Evolutionary conservation across 2,329 filamentous ascomycete species (phyloP).

Genomic region (Pyricularia pennisetigena): DNA sequence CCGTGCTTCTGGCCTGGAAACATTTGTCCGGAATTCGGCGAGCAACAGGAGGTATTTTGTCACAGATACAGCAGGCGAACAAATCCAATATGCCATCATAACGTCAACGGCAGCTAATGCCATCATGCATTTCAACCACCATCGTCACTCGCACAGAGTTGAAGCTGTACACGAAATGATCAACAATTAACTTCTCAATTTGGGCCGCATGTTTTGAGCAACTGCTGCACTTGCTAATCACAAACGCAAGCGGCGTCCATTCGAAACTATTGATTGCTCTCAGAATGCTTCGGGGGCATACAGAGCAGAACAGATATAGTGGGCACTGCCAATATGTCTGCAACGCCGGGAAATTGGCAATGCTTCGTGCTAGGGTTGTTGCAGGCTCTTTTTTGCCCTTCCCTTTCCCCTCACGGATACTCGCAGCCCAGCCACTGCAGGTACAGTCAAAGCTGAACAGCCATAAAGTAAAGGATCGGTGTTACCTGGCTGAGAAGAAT

Average conservation of each 20-base stretch:
- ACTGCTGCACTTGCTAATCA: not conserved
- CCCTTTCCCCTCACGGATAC: not conserved
- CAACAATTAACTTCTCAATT: not conserved
- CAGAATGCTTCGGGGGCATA: not conserved
- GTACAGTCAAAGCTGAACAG: not conserved
- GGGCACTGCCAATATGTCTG: not conserved
- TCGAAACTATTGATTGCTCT: not conserved
- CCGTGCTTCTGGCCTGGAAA: not conserved
- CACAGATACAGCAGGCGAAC: not conserved
- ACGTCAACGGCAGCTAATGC: not conserved
- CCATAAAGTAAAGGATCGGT: not conserved
- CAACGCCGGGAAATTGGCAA: not conserved
- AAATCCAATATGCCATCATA: not conserved
- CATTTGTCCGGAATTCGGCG: not conserved
- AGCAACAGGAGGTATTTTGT: not conserved
- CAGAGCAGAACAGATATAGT: not conserved
- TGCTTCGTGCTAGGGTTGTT: not conserved
- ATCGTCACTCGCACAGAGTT: not conserved
- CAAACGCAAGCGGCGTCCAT: not conserved
- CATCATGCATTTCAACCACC: not conserved
- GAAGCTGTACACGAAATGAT: not conserved
- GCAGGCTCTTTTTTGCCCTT: not conserved
- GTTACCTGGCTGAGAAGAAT: not conserved
- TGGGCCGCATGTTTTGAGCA: not conserved
- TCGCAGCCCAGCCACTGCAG: slow-evolving; percentile 2